Conservation (phyloP, 2,329 filamentous ascomycete species). For the Diaporthe velutina region DNA sequence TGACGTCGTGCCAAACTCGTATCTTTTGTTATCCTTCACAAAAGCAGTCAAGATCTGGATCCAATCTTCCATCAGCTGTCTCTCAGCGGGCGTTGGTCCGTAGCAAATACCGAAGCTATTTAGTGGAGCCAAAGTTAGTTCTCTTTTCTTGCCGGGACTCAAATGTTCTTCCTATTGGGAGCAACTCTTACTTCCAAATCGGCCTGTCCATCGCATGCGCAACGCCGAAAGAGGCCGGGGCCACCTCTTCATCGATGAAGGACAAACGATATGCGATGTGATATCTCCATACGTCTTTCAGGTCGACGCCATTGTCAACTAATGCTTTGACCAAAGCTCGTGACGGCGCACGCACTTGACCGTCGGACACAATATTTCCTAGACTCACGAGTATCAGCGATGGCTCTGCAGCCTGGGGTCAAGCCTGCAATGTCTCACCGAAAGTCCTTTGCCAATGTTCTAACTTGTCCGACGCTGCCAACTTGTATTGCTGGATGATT, state of each 20-base stretch:
- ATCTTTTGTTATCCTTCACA: constrained; percentile 48
- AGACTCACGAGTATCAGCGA: neutral
- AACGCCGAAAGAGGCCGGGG: constrained; percentile 51
- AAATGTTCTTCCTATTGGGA: neutral
- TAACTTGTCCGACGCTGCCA: constrained; percentile 48
- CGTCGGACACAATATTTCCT: constrained; percentile 53
- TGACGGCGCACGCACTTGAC: constrained; percentile 53
- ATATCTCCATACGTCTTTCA: constrained; percentile 56
- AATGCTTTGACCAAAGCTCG: constrained; percentile 50
- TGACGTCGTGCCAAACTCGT: constrained; percentile 50
- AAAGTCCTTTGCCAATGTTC: constrained; percentile 54
- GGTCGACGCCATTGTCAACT: constrained; percentile 48
- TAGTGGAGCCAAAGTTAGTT: neutral
- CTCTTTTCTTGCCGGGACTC: neutral
- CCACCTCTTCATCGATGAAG: constrained; percentile 55
- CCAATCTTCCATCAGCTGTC: constrained; percentile 53
- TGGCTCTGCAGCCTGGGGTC: neutral
- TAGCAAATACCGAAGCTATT: constrained; percentile 53
- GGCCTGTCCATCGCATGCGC: constrained; percentile 57
- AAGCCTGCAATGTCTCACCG: constrained; percentile 41
- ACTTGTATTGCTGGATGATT: constrained; percentile 50
- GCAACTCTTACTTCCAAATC: constrained; percentile 55
- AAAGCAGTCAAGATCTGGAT: constrained; percentile 53
- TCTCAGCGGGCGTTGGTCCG: constrained; percentile 51
- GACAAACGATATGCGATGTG: constrained; percentile 56